These are phyloP conservation scores for Cutaneotrichosporon spelunceum DNA, from an alignment of 1,284 basidiomycete species.

Conservation along the genomic window DNA sequence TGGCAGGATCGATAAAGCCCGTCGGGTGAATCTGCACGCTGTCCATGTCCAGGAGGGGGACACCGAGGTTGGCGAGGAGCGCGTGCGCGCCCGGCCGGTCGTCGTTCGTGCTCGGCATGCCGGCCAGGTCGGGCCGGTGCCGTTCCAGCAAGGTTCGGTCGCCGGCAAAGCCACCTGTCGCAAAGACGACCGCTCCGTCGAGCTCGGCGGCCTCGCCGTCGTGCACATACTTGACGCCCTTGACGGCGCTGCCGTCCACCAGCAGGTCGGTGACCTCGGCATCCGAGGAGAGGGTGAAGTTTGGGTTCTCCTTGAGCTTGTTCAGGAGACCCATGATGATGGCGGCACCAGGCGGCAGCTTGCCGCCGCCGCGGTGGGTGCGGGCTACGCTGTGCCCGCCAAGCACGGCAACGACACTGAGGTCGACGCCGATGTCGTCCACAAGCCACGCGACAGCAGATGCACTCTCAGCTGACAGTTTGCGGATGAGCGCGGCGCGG, in stretches of 20 bases:
- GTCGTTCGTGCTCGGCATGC: constrained; percentile 20
- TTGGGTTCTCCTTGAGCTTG: constrained; percentile 9
- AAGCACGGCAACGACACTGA: constrained; percentile 15
- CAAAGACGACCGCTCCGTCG: constrained; percentile 14
- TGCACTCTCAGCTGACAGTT: constrained; percentile 7
- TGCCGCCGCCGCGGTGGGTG: constrained; percentile 17
- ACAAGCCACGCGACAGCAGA: constrained; percentile 13
- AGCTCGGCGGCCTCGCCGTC: constrained; percentile 2
- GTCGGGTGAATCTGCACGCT: constrained; percentile 55
- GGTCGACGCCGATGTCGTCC: constrained; percentile 18
- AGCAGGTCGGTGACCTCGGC: constrained; percentile 12
- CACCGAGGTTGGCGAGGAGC: constrained; percentile 13
- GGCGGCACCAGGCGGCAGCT: constrained; percentile 16
- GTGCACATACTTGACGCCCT: constrained; percentile 1
- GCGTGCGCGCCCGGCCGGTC: constrained; percentile 9
- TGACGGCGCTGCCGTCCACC: neutral
- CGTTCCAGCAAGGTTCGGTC: constrained; percentile 9
- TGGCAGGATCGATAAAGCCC: constrained; percentile 93
- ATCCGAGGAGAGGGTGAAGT: constrained; percentile 10
- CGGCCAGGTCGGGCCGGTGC: constrained; percentile 20
- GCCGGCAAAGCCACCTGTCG: constrained; percentile 20
- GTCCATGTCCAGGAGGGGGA: constrained; percentile 18
- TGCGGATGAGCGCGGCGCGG: constrained; percentile 12
- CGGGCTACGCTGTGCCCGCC: constrained; percentile 19
- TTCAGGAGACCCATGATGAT: constrained; percentile 15